Evolutionary conservation across 2,329 filamentous ascomycete genomes (phyloP), one percentile per base, ranked within the genome.

Genomic region (Phialophora chinensis): DNA sequence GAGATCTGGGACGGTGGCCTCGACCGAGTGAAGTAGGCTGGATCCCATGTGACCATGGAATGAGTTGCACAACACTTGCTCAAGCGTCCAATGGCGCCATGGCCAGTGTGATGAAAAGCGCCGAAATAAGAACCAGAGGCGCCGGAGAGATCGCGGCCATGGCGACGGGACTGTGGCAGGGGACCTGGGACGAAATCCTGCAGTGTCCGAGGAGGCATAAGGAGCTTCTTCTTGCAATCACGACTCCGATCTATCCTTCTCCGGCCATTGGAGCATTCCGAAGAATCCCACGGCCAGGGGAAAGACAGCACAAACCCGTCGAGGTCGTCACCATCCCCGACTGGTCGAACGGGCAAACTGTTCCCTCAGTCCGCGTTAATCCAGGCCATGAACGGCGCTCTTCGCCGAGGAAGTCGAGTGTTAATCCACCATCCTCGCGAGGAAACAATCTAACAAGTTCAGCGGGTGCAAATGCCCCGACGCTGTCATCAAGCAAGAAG

Each of bases 1-100:
- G 50, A 5, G 50, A 38, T 8, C n/a, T 58, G 17, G 62, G 62
- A 17, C 63, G 58, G 14, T 67, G 58, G 54, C 25, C 47, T 20
- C 35, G 47, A 31, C 67, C 67, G 11, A 59, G 25, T 10, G 58
- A 56, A 12, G 6, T 42, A 8, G 67, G 67, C n/a, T 67, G 67
- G 67, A 33, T 29, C 38, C 67, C 65, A 7, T 69, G 65, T 25
- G 67, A 69, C 50, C 67, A 66, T 49, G 64, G 52, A 14, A 67
- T 67, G 65, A 52, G 47, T 54, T 69, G 65, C 38, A 53, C 65
- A 17, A 57, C 44, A 20, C 23, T 63, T 38, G 63, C 49, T 11
- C 31, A 27, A 11, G 17, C 20, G 17, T 33, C 20, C 20, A 44
- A 60, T 7, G 23, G 29, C 5, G 8, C 14, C n/a, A 57, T 44